phyloP scores from a whole-genome alignment of 2,329 filamentous ascomycete genomes.

The Chlorencoelia australis region DNA sequence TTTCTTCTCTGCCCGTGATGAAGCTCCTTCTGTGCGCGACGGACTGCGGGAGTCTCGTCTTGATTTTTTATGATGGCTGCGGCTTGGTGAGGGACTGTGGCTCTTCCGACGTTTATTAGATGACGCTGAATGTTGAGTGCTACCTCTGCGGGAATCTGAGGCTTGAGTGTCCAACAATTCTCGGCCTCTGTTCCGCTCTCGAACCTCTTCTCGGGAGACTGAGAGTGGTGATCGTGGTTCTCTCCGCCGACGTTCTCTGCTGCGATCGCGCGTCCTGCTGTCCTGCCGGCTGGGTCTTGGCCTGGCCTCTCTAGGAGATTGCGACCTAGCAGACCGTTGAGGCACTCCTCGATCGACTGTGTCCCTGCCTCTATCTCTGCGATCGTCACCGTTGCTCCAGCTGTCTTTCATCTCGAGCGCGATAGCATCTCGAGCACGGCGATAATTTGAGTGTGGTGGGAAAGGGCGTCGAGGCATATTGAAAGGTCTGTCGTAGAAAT shows the following conservation, averaged over 20 bases:
- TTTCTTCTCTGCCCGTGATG: conserved; percentile 21
- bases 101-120: conserved; percentile 26
- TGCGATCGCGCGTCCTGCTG: conserved; percentile 23
- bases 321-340: conserved; percentile 27
- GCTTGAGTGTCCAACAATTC: conserved; percentile 28
- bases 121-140: conserved; percentile 23
- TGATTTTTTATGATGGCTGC: conserved; percentile 26
- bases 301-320: conserved; percentile 26
- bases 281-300: conserved; percentile 19
- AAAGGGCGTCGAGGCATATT: not conserved
- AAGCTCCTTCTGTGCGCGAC: conserved; percentile 16
- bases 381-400: conserved; percentile 32
- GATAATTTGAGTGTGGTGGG: conserved; percentile 13
- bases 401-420: conserved; percentile 32
- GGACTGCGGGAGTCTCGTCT: conserved; percentile 26
- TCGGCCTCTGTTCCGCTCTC: conserved; percentile 27
- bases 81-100: conserved; percentile 25
- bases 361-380: conserved; percentile 33
- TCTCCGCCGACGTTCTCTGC: conserved; percentile 23
- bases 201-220: conserved; percentile 24
- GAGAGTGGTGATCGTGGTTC: conserved; percentile 22
- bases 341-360: conserved; percentile 30
- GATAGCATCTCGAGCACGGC: conserved; percentile 26
- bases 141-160: conserved; percentile 25
- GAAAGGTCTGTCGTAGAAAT: not conserved